Conservation (phyloP, 495 filamentous ascomycete species). For the Podospora bellae-mahoneyi region DNA sequence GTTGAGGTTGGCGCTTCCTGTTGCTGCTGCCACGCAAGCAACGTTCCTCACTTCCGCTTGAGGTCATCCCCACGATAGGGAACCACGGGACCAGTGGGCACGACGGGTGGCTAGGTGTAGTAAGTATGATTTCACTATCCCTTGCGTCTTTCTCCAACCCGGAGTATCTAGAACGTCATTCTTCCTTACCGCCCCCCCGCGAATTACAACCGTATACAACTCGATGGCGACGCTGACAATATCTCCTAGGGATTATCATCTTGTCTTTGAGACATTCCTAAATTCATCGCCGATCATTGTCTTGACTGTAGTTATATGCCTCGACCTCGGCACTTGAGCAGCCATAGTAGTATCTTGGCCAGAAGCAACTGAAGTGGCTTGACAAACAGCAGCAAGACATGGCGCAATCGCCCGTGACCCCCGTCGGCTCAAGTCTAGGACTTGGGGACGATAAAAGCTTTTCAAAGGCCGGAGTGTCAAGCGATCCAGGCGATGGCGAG, state of each 20-base stretch:
- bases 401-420: background rate
- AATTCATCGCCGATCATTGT: background rate
- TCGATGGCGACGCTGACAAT: background rate
- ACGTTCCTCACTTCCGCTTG: background rate
- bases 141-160: background rate
- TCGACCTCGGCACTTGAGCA: background rate
- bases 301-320: background rate
- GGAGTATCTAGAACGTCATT: background rate
- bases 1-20: background rate
- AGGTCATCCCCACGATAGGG: background rate
- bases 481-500: background rate
- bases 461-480: background rate
- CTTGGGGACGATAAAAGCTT: slow-evolving; percentile 1
- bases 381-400: background rate
- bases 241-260: background rate
- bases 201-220: background rate
- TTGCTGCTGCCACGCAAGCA: background rate
- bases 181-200: background rate
- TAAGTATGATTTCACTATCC: background rate
- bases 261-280: background rate
- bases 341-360: background rate
- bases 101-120: background rate
- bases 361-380: background rate
- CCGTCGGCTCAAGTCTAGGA: background rate
- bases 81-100: background rate